Evolutionary conservation across 106 monocot genomes (phyloP), one percentile per base, ranked within the genome.

Genomic region (Dactylorhiza incarnata): DNA sequence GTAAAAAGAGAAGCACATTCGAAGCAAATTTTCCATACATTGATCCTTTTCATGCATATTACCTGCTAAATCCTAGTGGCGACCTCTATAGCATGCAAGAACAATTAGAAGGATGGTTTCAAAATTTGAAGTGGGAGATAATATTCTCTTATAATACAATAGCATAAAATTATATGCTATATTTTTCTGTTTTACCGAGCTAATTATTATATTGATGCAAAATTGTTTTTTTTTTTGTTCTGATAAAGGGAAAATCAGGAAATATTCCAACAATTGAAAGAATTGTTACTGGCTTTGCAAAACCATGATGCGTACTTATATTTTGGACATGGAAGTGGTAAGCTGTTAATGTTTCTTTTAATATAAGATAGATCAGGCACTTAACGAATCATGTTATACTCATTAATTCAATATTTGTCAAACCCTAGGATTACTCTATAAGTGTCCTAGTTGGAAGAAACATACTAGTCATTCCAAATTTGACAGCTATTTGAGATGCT

Each of bases 281-380:
- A 95, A 68, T 69, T 95, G 59, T 62, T 75, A 55, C 44, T 74
- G 26, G 95, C 87, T 9, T 81, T 95, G 77, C 85, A 77, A 52
- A 87, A 82, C 72, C 88, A 90, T 85, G 95, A 95, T 72, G 72
- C 93, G 17, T 95, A 90, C 73, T 73, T 95, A 4, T 95, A 95
- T 76, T 89, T 95, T 78, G 95, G 92, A 7, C 95, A 95, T 89
- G 95, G 95, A 79, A 95, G 85, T 84, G 95, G 95, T 95, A 90
- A 68, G 85, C 56, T 48, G 16, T n/a, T n/a, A n/a, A n/a, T n/a
- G n/a, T n/a, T n/a, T n/a, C n/a, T n/a, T n/a, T n/a, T n/a, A n/a
- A n/a, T n/a, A n/a, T n/a, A n/a, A n/a, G n/a, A n/a, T n/a, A n/a
- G n/a, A n/a, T n/a, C n/a, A n/a, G n/a, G n/a, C n/a, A n/a, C n/a